Evolutionary conservation across 2,329 filamentous ascomycete genomes (phyloP).

Genomic region (Verticillium albo-atrum): DNA sequence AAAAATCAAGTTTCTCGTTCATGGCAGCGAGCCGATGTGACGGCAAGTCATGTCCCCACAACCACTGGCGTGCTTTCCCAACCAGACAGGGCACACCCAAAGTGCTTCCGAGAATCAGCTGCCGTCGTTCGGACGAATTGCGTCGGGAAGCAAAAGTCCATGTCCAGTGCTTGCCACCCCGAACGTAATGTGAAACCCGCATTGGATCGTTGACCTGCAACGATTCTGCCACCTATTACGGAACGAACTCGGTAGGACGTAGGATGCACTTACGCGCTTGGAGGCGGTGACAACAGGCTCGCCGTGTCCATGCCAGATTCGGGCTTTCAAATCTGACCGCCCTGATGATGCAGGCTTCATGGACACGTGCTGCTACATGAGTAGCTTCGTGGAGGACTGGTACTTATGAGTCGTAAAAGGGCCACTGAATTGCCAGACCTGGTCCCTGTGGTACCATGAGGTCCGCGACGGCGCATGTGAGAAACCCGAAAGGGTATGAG

Average conservation of each 20-base stretch:
- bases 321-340: neutral
- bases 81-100: neutral
- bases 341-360: neutral
- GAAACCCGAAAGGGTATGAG: neutral
- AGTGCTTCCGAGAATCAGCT: too few species aligned
- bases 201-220: neutral
- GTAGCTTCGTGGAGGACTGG: neutral
- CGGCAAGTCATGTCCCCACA: neutral
- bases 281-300: neutral
- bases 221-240: neutral
- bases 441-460: neutral
- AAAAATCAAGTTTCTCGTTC: neutral
- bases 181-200: neutral
- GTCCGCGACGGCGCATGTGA: neutral
- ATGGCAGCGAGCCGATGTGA: neutral
- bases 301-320: neutral
- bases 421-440: neutral
- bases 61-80: neutral
- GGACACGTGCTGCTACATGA: neutral
- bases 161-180: neutral
- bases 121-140: neutral
- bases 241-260: neutral
- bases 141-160: neutral
- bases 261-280: neutral
- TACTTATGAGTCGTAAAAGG: neutral